Conservation (phyloP, 2,329 filamentous ascomycete genomes). For the Trichoderma aggressivum region DNA sequence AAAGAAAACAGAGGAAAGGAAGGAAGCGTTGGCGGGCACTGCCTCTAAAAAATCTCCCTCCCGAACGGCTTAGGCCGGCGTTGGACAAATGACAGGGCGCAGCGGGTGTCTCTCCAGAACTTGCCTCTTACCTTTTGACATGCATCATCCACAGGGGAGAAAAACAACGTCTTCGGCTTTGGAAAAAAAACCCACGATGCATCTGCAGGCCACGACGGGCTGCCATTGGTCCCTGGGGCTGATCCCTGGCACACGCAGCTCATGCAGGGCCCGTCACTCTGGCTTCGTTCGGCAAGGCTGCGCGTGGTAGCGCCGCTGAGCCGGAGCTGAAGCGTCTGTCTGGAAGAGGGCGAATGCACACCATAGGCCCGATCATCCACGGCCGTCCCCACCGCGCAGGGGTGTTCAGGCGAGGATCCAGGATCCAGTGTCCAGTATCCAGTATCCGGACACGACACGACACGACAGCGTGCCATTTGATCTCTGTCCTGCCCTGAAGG, state of each 20-base stretch:
- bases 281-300: conserved; percentile 21
- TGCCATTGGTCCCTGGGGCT: neutral
- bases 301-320: conserved; percentile 18
- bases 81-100: conserved; percentile 2
- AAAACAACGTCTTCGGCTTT: neutral
- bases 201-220: neutral
- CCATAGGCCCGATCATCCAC: conserved; percentile 17
- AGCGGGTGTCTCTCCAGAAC: neutral
- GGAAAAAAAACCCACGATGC: neutral
- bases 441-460: neutral
- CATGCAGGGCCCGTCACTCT: conserved; percentile 18
- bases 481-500: too few species aligned
- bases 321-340: conserved; percentile 18
- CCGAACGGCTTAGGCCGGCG: neutral
- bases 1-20: neutral
- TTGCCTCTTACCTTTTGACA: neutral
- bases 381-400: neutral
- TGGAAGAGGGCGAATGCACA: conserved; percentile 4
- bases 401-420: conserved; percentile 8
- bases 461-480: neutral
- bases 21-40: neutral
- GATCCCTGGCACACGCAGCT: conserved; percentile 16
- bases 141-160: neutral
- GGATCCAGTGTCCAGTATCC: neutral
- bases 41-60: neutral